A percentile compares a stretch with the other conserved stretches of the same genome.
These are phyloP conservation scores for Begonia peltatifolia DNA, from an alignment of 306 rosid species.

Conservation along the genomic window DNA sequence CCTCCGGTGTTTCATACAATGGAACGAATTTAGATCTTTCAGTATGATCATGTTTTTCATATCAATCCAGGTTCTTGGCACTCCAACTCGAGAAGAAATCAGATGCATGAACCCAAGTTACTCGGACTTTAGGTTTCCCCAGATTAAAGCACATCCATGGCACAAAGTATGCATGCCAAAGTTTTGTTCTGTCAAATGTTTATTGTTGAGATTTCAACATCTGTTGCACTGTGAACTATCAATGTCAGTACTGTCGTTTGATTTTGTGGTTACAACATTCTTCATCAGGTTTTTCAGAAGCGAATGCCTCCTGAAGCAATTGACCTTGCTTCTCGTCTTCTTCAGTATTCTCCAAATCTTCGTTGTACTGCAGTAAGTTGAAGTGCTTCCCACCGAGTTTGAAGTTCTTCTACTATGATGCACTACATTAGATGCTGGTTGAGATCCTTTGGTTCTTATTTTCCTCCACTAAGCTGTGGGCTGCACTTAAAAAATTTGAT, in stretches of 20 bases:
- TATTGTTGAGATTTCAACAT: not conserved
- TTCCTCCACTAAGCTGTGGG: not conserved
- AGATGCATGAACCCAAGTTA: constrained; percentile 90
- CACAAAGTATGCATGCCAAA: constrained; percentile 45
- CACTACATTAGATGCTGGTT: not conserved
- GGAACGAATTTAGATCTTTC: not conserved
- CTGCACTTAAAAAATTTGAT: constrained; percentile 1
- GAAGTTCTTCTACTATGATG: not conserved
- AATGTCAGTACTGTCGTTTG: constrained; percentile 4
- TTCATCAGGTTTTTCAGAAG: constrained; percentile 70
- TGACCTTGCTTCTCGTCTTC: constrained; percentile 95
- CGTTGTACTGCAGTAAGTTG: constrained; percentile 83
- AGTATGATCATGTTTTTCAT: constrained; percentile 5
- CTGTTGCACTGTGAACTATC: not conserved
- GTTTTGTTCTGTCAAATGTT: not conserved
- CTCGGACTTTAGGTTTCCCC: constrained; percentile 89
- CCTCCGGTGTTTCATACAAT: not conserved
- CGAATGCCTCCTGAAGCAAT: constrained; percentile 98
- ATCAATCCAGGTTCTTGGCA: constrained; percentile 72
- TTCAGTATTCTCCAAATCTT: constrained; percentile 91
- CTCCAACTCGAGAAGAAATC: constrained; percentile 95
- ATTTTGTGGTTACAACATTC: constrained; percentile 8
- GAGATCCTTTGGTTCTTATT: not conserved
- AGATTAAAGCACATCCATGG: constrained; percentile 96
- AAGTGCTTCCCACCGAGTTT: not conserved